phyloP scores from a whole-genome alignment of 371 early-diverging fungal genomes.

The Mortierella sp. region DNA sequence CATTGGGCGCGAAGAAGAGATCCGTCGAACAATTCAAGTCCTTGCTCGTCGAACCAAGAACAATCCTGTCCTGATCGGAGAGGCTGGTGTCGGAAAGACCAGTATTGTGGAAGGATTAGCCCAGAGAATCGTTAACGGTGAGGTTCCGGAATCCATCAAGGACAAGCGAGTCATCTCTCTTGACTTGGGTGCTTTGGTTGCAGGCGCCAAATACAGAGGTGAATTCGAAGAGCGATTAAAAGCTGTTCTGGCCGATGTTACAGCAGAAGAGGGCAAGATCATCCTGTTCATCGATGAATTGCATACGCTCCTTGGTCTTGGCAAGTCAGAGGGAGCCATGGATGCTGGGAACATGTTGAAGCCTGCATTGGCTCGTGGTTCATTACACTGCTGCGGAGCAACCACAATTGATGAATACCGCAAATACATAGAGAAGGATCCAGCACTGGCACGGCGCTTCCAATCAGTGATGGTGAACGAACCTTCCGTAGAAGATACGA shows the following conservation, averaged over 20 bases:
- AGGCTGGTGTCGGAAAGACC: slow-evolving; percentile 76
- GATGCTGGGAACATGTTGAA: slow-evolving; percentile 88
- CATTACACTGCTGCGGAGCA: slow-evolving; percentile 86
- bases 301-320: slow-evolving; percentile 82
- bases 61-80: slow-evolving; percentile 92
- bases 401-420: slow-evolving; percentile 92
- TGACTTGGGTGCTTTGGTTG: slow-evolving; percentile 84
- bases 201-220: slow-evolving; percentile 84
- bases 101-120: slow-evolving; percentile 81
- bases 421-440: slow-evolving; percentile 84
- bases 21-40: slow-evolving; percentile 80
- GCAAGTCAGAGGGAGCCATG: slow-evolving; percentile 80
- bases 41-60: slow-evolving; percentile 87
- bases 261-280: slow-evolving; percentile 75
- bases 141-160: slow-evolving; percentile 82
- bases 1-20: slow-evolving; percentile 91
- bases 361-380: slow-evolving; percentile 87
- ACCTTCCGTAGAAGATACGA: slow-evolving; percentile 81
- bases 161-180: slow-evolving; percentile 80
- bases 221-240: slow-evolving; percentile 91
- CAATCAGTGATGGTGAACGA: slow-evolving; percentile 80
- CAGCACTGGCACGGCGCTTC: slow-evolving; percentile 90
- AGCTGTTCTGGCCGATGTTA: slow-evolving; percentile 77
- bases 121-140: slow-evolving; percentile 82
- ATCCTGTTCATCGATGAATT: slow-evolving; percentile 92